Percentiles rank a stretch among this genome's conserved stretches.
These are phyloP conservation scores for Quercus tomentella DNA, from an alignment of 331 rosid genomes.

Conservation along the genomic window DNA sequence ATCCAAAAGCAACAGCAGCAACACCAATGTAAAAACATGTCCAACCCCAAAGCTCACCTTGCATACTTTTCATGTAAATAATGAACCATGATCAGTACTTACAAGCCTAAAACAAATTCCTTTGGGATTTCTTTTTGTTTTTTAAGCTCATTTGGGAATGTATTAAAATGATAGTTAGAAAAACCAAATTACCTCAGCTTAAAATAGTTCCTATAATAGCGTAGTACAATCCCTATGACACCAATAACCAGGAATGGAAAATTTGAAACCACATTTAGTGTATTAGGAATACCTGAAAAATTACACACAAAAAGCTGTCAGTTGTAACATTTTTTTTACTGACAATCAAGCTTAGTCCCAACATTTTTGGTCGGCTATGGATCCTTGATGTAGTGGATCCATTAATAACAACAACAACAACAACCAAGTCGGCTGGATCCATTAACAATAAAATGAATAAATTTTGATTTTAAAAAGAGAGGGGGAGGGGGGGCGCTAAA, in stretches of 20 bases:
- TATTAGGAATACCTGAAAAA: conserved; percentile 77
- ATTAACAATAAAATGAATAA: too few relatives aligned
- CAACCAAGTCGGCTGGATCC: too few relatives aligned
- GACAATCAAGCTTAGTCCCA: not conserved
- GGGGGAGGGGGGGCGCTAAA: too few relatives aligned
- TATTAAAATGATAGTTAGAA: not conserved
- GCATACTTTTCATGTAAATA: conserved; percentile 42
- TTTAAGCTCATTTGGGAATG: not conserved
- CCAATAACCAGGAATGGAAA: conserved; percentile 85
- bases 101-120: not conserved
- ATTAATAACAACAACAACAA: too few relatives aligned
- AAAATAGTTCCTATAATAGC: conserved; percentile 58
- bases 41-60: conserved; percentile 96
- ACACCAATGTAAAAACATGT: conserved; percentile 78
- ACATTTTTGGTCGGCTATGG: too few relatives aligned
- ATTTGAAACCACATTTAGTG: conserved; percentile 89
- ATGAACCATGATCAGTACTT: conserved; percentile 1
- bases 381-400: too few relatives aligned
- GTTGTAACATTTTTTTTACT: too few relatives aligned
- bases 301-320: not conserved
- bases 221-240: conserved; percentile 62
- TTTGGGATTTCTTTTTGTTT: too few relatives aligned
- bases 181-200: conserved; percentile 54
- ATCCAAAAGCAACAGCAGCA: conserved; percentile 87
- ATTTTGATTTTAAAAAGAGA: too few relatives aligned